Evolutionary conservation across 1,284 basidiomycete species (phyloP), one percentile per base, ranked within the genome.

Genomic region (Sporisorium scitamineum): DNA sequence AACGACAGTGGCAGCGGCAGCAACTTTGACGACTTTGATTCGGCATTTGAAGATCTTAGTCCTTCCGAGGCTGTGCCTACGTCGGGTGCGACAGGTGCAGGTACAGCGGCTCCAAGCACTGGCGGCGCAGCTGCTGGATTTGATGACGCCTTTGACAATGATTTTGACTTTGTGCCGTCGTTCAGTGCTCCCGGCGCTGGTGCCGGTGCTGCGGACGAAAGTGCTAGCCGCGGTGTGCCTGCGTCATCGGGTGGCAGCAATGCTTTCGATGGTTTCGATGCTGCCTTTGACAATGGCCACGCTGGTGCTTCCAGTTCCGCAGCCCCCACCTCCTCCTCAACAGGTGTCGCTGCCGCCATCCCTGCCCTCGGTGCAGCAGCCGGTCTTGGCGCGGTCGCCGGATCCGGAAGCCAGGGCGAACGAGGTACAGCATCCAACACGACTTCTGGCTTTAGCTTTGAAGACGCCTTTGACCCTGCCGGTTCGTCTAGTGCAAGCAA

Each of bases 11-110:
- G 60, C 31, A 62, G 77, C 41, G 69, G 69, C 31, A 68, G 57
- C 70, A 58, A 67, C 44, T 73, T 82, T 54, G 83, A 85, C 60
- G 84, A 85, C 54, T 85, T 85, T 54, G 84, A 85, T 32, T 73
- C 78, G 32, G 83, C 84, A 0, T 85, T 85, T 51, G 79, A 81
- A 37, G 82, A 83, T 48, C 66, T 85, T 20, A 82, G 83, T 11
- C 74, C 78, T 1, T 69, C 76, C 0, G 64, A 78, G 26, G 66
- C 76, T 24, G 78, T 80, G n/a, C 78, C 74, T 20, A 51, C 63
- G 22, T 45, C 70, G 20, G 48, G 52, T 13, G 44, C 64, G 5
- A 42, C 39, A 18, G 39, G 39, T 10, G 67, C 48, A 18, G 55
- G 24, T 50, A 8, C 52, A 5, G 14, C 31, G 0, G 54, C 39